A percentile compares a stretch with the other conserved stretches of the same genome.
Conservation (phyloP, 257 asterid species). For the Salvia hispanica region DNA sequence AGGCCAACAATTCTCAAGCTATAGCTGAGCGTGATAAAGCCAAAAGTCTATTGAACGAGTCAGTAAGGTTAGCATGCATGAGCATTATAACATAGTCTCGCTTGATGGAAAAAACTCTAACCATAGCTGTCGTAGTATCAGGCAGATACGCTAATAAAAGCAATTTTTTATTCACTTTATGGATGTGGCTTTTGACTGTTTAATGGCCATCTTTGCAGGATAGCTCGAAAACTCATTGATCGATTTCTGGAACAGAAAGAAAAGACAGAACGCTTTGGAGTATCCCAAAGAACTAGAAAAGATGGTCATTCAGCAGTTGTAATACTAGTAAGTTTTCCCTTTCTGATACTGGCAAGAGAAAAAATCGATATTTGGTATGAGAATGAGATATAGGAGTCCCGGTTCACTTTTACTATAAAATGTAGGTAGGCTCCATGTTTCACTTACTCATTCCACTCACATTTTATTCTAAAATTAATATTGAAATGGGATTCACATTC, state of each 20-base stretch:
- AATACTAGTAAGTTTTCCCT: conserved; percentile 61
- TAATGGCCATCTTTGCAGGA: conserved; percentile 47
- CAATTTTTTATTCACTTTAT: conserved; percentile 15
- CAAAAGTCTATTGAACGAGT: conserved; percentile 53
- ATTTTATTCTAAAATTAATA: too few species aligned
- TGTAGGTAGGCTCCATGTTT: too few species aligned
- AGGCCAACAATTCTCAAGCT: conserved; percentile 54
- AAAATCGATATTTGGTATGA: neutral
- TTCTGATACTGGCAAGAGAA: neutral
- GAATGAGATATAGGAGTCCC: neutral
- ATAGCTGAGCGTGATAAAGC: conserved; percentile 63
- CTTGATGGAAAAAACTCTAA: conserved; percentile 7
- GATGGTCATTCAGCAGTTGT: conserved; percentile 53
- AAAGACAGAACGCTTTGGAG: conserved; percentile 40
- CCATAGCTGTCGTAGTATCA: conserved; percentile 19
- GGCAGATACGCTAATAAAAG: conserved; percentile 8
- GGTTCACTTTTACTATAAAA: too few species aligned
- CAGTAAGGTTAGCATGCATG: conserved; percentile 52
- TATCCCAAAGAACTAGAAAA: conserved; percentile 42
- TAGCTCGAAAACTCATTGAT: conserved; percentile 51
- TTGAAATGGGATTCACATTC: too few species aligned
- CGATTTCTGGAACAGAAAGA: conserved; percentile 41
- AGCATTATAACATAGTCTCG: neutral
- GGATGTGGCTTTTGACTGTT: conserved; percentile 15
- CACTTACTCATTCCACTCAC: too few species aligned